Evolutionary conservation across 2,329 filamentous ascomycete species (phyloP).

Genomic region (Orbilia javanica): DNA sequence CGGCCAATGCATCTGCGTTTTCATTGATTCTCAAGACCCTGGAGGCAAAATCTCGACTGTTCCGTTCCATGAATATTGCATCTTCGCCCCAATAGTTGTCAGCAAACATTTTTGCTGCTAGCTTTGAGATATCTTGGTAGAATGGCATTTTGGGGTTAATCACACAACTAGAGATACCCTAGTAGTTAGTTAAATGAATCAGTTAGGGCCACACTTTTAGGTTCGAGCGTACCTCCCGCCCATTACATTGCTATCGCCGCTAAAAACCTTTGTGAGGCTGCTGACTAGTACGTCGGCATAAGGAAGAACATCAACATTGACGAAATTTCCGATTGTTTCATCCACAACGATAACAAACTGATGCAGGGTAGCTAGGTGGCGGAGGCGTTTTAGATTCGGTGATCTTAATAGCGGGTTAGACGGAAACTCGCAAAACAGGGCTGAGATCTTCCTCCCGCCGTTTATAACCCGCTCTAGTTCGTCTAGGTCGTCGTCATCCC

Average conservation of each 20-base stretch:
- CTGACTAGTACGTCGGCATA: slow-evolving; percentile 92
- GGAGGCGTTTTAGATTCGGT: slow-evolving; percentile 86
- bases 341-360: slow-evolving; percentile 92
- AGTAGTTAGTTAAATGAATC: neutral
- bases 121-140: slow-evolving; percentile 77
- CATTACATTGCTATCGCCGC: slow-evolving; percentile 98
- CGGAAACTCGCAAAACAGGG: slow-evolving; percentile 93
- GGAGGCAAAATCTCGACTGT: slow-evolving; percentile 89
- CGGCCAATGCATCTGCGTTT: slow-evolving; percentile 86
- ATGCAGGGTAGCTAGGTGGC: slow-evolving; percentile 81
- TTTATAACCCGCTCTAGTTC: slow-evolving; percentile 80
- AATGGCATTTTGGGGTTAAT: slow-evolving; percentile 77
- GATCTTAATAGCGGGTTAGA: slow-evolving; percentile 89
- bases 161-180: slow-evolving; percentile 67
- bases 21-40: slow-evolving; percentile 86
- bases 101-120: slow-evolving; percentile 77
- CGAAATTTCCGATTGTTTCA: slow-evolving; percentile 95
- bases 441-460: slow-evolving; percentile 80
- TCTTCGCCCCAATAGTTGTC: slow-evolving; percentile 96
- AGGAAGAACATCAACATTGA: slow-evolving; percentile 92
- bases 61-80: slow-evolving; percentile 92
- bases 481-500: slow-evolving; percentile 81
- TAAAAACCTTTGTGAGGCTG: slow-evolving; percentile 96
- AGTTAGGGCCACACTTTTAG: neutral
- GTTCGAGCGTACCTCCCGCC: slow-evolving; percentile 75